Percentiles rank a stretch among this genome's conserved stretches.
These are phyloP conservation scores for Limonium bicolor DNA, from an alignment of 148 eudicot species.

Conservation along the genomic window DNA sequence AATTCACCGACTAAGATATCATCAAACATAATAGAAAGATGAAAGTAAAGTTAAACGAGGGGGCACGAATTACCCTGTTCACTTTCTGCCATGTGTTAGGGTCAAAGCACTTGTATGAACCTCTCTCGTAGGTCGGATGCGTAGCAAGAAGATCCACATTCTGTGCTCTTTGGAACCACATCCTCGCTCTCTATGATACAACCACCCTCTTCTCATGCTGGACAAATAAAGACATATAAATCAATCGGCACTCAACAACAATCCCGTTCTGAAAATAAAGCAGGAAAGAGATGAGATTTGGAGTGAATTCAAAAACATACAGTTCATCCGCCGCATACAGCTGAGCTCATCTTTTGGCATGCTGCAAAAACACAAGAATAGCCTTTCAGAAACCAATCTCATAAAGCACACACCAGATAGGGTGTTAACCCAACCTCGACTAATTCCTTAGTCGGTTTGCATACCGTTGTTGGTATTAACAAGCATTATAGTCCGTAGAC, in stretches of 20 bases:
- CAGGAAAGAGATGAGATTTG: background rate
- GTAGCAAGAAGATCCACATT: slow-evolving; percentile 43
- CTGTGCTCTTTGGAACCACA: slow-evolving; percentile 39
- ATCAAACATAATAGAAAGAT: background rate
- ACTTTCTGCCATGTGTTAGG: slow-evolving; percentile 50
- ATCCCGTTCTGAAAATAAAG: background rate
- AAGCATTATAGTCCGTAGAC: no score
- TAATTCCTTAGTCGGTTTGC: no score
- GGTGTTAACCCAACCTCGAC: no score
- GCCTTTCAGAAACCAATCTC: no score
- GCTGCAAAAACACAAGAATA: no score
- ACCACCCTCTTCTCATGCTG: slow-evolving; percentile 55
- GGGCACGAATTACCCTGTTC: slow-evolving; percentile 42
- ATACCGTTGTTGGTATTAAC: no score
- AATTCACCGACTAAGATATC: background rate
- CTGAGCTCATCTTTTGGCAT: slow-evolving; percentile 95
- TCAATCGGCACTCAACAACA: no score
- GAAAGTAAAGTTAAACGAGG: background rate
- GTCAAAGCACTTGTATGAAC: slow-evolving; percentile 49
- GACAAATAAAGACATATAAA: no score
- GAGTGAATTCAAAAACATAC: slow-evolving; percentile 31
- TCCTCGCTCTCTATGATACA: slow-evolving; percentile 44
- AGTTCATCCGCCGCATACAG: slow-evolving; percentile 73
- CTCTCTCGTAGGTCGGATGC: slow-evolving; percentile 49
- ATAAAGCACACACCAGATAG: no score